Base-by-base conservation (phyloP, 352 stramenopile species). In the Saprolegnia diclina region DNA sequence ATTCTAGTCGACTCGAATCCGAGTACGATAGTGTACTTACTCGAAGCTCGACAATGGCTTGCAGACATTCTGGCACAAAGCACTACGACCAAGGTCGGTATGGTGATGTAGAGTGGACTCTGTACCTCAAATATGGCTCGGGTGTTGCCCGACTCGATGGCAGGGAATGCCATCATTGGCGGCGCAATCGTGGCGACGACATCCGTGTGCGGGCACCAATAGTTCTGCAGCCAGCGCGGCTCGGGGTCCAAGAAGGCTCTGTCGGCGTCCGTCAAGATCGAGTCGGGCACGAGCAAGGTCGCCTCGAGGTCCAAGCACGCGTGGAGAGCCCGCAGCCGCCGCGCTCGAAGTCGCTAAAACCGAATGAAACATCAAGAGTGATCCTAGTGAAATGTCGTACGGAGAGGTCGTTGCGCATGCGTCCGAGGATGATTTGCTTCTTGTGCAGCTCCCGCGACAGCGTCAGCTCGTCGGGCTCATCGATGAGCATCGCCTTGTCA, bases 401-500 rank as follows among this genome's bases (percentile, higher is more conserved):
- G 1, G 19, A 13, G 4, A 69, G 2, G 7, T 69, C 45, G 21
- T 48, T 44, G 35, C 63, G 63, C 22, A 69, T 29, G 13, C 54
- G 53, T 5, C 63, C 63, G 11, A 69, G 38, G 14, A 10, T 22
- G 35, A 69, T 69, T 29, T 69, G 63, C 37, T 69, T 69, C 18
- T 46, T 57, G 46, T 69, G 63, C 29, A 69, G 37, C 26, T 69
- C 63, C 32, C 54, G 53, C 18, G 63, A 45, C 26, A 69, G 21
- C 9, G 42, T 38, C 11, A 62, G n/a, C 11, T 69, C 63, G 40
- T 69, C 63, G 21, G 46, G 63, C 18, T 69, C 63, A 6, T 44
- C 63, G 19, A 61, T 21, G 2, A 69, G 63, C 5, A 52, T 40
- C 32, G 54, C 54, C 63, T 69, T 38, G 2, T 53, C 42, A 10